Conservation (phyloP, 2,329 filamentous ascomycete genomes). For the Phialocephala subalpina region DNA sequence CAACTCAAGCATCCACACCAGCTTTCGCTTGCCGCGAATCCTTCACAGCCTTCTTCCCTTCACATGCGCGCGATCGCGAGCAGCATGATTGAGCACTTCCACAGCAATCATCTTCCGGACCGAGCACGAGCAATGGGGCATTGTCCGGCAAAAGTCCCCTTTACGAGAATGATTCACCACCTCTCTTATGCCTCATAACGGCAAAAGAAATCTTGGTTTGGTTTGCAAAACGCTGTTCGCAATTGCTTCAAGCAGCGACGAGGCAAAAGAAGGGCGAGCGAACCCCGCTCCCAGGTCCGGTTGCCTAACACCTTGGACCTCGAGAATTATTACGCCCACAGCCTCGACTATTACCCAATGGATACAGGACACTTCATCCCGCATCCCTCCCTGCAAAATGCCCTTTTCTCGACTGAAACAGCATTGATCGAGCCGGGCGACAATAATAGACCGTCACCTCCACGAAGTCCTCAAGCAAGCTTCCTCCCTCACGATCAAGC, state of each 20-base stretch:
- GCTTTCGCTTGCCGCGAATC: neutral
- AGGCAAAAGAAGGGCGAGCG: constrained; percentile 28
- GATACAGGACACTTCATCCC: constrained; percentile 21
- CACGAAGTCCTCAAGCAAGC: constrained; percentile 1
- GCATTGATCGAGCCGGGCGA: constrained; percentile 17
- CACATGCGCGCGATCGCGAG: constrained; percentile 11
- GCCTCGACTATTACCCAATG: constrained; percentile 20
- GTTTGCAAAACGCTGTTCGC: neutral
- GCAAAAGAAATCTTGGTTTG: constrained; percentile 7
- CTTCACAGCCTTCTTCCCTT: constrained; percentile 9
- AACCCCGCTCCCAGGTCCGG: constrained; percentile 13
- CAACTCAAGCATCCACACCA: neutral
- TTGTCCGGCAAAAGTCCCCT: neutral
- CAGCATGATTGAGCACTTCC: neutral
- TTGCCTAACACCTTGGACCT: constrained; percentile 23
- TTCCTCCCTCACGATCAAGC: neutral
- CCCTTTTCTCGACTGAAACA: constrained; percentile 5
- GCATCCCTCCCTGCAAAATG: constrained; percentile 20
- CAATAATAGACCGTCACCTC: constrained; percentile 17
- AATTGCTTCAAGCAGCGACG: constrained; percentile 20
- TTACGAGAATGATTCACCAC: constrained; percentile 4
- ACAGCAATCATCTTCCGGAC: neutral
- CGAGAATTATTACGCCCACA: constrained; percentile 17
- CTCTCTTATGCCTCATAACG: constrained; percentile 14
- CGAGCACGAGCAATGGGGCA: constrained; percentile 9